Evolutionary conservation across 2,329 filamentous ascomycete species (phyloP).

Genomic region (Pyrenophora tritici-repentis): DNA sequence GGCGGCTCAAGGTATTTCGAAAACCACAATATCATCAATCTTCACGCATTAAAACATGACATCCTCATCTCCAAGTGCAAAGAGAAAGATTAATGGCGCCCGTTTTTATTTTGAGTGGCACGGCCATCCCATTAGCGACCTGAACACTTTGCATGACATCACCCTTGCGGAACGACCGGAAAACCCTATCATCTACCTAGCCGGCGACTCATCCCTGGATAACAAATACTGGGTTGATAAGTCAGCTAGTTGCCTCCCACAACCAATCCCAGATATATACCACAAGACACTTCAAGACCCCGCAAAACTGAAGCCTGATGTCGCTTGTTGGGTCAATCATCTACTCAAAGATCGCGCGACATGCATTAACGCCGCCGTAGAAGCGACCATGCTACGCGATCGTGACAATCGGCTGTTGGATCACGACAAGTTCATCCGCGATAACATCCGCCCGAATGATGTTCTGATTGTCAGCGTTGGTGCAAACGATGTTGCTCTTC

Average conservation of each 20-base stretch:
- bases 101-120: conserved; percentile 44
- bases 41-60: neutral
- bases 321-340: conserved; percentile 47
- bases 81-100: conserved; percentile 25
- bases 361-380: conserved; percentile 44
- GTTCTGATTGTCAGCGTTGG: conserved; percentile 45
- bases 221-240: conserved; percentile 46
- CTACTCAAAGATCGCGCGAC: conserved; percentile 38
- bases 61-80: neutral
- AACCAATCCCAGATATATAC: conserved; percentile 38
- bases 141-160: conserved; percentile 32
- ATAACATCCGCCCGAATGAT: conserved; percentile 38
- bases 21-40: neutral
- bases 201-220: conserved; percentile 48
- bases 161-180: conserved; percentile 25
- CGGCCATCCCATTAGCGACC: conserved; percentile 42
- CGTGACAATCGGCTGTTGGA: conserved; percentile 32
- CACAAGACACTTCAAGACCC: conserved; percentile 28
- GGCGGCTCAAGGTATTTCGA: too few species aligned
- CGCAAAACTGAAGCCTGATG: conserved; percentile 35
- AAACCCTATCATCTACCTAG: conserved; percentile 45
- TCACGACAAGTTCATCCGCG: conserved; percentile 45
- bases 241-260: conserved; percentile 9
- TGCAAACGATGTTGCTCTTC: conserved; percentile 45
- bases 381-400: conserved; percentile 43